A percentile compares a stretch with the other conserved stretches of the same genome.
Evolutionary conservation across 495 filamentous ascomycete genomes (phyloP).

Genomic region (Aspergillus hancockii): DNA sequence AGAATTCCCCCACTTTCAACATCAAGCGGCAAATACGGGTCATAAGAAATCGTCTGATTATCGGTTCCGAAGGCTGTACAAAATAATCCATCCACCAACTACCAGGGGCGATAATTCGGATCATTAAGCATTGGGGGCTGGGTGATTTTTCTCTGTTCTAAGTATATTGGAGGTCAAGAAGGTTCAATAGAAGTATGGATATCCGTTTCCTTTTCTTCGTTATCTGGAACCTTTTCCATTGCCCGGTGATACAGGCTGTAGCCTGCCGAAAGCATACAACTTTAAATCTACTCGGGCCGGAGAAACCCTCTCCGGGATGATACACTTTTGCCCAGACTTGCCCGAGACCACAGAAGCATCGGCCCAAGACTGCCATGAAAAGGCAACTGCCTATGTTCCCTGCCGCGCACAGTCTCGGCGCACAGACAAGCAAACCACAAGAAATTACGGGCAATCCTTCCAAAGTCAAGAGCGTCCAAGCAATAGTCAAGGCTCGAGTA

Average conservation of each 20-base stretch:
- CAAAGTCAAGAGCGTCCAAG: conserved; percentile 6
- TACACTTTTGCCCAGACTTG: not conserved
- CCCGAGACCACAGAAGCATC: not conserved
- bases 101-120: too few species aligned
- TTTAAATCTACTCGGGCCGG: not conserved
- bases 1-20: not conserved
- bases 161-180: too few species aligned
- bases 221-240: not conserved
- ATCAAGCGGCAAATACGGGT: not conserved
- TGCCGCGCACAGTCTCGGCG: not conserved
- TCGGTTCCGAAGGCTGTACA: too few species aligned
- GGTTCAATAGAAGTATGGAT: too few species aligned
- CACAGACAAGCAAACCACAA: not conserved
- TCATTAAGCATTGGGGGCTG: too few species aligned
- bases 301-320: conserved; percentile 1
- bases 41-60: too few species aligned
- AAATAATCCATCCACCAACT: too few species aligned
- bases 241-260: not conserved
- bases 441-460: not conserved
- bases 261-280: not conserved
- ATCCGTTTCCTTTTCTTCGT: not conserved
- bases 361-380: conserved; percentile 3
- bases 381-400: not conserved
- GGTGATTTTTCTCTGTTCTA: too few species aligned
- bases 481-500: conserved; percentile 5